Evolutionary conservation across 208 protist species (phyloP), one percentile per base, ranked within the genome.

Genomic region (Giardia muris): DNA sequence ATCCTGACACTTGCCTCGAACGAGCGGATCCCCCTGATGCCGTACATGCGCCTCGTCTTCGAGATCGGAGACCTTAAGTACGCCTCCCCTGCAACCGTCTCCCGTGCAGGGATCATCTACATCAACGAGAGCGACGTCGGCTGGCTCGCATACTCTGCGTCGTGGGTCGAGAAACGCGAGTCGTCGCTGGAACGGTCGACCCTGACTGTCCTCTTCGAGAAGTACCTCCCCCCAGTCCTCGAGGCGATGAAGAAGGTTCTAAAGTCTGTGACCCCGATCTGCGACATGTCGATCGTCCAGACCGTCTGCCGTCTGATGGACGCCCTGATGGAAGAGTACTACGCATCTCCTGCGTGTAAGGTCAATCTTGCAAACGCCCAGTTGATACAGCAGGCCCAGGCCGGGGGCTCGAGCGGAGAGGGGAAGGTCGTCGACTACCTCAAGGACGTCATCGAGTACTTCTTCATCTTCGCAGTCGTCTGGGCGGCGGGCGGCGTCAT

Each of bases 1-100:
- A 97, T 99, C 95, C 95, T 99, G 47, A 99, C 97, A 67, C 96
- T 99, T 1, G 97, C 98, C 76, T 98, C 96, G 39, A 99, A 99
- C 93, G 98, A 99, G 93, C 97, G 98, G 93, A 99, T 99, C 93
- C 97, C 97, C 2, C 95, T 99, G 90, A 98, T 96, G 87, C 95
- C 97, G 90, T 96, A 96, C 46, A 99, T 99, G 97, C 95, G 97
- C 57, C 96, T 99, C 95, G 96, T 99, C 88, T 98, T 99, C 94
- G 98, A 99, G 93, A 96, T 99, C 86, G 97, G 96, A 39, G 96
- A 98, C 91, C 94, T 99, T 46, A 95, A 95, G 92, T 98, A 99
- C 93, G 98, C 98, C 22, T 98, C 98, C 43, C 98, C 98, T 43
- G 98, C 98, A 44, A 99, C 98, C 39, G 97, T 99, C 67, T 98